These are phyloP conservation scores for Monosporascus sp. DNA, from an alignment of 2,329 filamentous ascomycete species.

Conservation along the genomic window DNA sequence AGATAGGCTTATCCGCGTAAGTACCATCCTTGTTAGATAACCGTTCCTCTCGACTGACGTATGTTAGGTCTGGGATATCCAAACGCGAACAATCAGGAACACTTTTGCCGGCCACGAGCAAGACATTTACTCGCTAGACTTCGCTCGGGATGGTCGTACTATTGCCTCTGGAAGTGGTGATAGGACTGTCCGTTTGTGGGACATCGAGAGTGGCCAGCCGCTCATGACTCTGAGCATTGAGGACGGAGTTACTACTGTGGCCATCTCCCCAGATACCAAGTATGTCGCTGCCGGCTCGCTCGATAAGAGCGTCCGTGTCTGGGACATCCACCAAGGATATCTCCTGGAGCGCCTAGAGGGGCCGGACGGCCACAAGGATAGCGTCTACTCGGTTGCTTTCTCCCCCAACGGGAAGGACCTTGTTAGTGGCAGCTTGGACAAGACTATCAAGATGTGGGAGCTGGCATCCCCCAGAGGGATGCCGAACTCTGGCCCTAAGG, in stretches of 20 bases:
- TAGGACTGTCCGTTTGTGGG: constrained; percentile 91
- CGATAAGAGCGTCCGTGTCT: constrained; percentile 96
- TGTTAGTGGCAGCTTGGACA: constrained; percentile 90
- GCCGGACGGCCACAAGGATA: constrained; percentile 91
- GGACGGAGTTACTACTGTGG: constrained; percentile 95
- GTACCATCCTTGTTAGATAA: constrained; percentile 26
- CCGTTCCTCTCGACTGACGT: constrained; percentile 2
- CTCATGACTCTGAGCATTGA: constrained; percentile 86
- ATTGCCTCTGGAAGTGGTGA: constrained; percentile 96
- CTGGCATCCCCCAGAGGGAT: constrained; percentile 67
- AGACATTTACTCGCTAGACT: constrained; percentile 96
- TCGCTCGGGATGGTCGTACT: constrained; percentile 84
- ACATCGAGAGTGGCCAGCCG: constrained; percentile 79
- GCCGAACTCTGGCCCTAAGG: constrained; percentile 64
- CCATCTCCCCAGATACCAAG: constrained; percentile 91
- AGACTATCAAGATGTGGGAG: constrained; percentile 99
- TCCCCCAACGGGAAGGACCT: constrained; percentile 89
- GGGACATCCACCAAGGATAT: constrained; percentile 83
- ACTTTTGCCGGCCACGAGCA: constrained; percentile 97
- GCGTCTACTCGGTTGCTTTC: constrained; percentile 94
- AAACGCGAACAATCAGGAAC: constrained; percentile 74
- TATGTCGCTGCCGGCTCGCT: constrained; percentile 92
- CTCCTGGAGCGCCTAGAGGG: constrained; percentile 90
- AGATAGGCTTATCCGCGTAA: constrained; percentile 91
- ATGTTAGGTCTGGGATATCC: constrained; percentile 87